Conservation (phyloP, 305 asterid genomes). For the Solanum hybrid region DNA sequence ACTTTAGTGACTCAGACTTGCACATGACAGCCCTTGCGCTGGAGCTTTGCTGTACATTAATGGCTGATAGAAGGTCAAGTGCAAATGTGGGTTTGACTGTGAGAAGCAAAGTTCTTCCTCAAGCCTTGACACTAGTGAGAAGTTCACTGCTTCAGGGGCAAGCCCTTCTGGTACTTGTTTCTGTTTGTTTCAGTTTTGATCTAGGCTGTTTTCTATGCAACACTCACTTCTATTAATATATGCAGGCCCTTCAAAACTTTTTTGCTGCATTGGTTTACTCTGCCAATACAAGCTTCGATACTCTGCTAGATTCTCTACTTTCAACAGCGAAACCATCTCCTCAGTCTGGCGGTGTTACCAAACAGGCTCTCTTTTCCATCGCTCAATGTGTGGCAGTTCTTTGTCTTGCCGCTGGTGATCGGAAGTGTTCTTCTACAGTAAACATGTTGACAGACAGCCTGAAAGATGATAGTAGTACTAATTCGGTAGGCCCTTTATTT, state of each 20-base stretch:
- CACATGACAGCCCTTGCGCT: conserved; percentile 97
- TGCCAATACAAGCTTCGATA: conserved; percentile 94
- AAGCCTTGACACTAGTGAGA: conserved; percentile 73
- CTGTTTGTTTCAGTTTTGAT: conserved; percentile 1
- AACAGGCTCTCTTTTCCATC: conserved; percentile 90
- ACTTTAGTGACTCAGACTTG: conserved; percentile 85
- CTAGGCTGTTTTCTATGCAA: not conserved
- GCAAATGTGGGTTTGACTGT: conserved; percentile 86
- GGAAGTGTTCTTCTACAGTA: conserved; percentile 77
- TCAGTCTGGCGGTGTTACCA: conserved; percentile 84
- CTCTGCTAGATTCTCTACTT: conserved; percentile 83
- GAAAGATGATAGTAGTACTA: conserved; percentile 67
- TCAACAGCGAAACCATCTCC: conserved; percentile 85
- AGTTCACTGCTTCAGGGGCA: conserved; percentile 98
- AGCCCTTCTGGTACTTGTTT: conserved; percentile 77
- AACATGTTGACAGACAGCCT: conserved; percentile 86
- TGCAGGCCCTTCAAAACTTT: conserved; percentile 85
- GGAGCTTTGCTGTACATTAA: conserved; percentile 88
- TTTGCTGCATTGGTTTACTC: conserved; percentile 82
- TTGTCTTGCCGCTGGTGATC: conserved; percentile 89
- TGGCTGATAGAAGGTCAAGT: conserved; percentile 93
- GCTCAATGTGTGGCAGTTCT: conserved; percentile 99
- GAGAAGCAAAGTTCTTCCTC: conserved; percentile 93
- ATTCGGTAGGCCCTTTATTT: conserved; percentile 48
- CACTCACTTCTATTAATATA: conserved; percentile 20